A percentile compares a stretch with the other conserved stretches of the same genome.
These are phyloP conservation scores for Corrigiola litoralis DNA, from an alignment of 179 eudicot species.

Conservation along the genomic window DNA sequence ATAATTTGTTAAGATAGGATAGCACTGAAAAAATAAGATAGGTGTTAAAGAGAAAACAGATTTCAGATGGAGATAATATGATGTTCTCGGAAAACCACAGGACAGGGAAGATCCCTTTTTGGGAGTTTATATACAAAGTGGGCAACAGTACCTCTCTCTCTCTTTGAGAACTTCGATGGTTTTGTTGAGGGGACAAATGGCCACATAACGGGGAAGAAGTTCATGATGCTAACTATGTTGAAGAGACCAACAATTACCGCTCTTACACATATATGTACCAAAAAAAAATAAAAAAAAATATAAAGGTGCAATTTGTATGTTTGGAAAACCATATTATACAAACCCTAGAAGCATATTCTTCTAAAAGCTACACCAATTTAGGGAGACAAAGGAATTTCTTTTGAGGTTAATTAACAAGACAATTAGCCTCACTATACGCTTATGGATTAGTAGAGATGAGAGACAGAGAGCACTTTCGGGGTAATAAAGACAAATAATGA, in stretches of 20 bases:
- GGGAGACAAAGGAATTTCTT: constrained; percentile 29
- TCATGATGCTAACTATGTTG: constrained; percentile 12
- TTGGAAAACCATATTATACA: neutral
- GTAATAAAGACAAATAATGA: neutral
- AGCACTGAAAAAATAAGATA: too few relatives aligned
- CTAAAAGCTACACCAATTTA: constrained; percentile 14
- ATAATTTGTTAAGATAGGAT: too few relatives aligned
- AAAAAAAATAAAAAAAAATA: too few relatives aligned
- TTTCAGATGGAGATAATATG: neutral
- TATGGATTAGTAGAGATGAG: constrained; percentile 20
- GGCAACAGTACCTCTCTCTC: constrained; percentile 19
- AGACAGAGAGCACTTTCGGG: constrained; percentile 25
- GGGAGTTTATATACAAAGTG: constrained; percentile 36
- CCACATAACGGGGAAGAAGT: constrained; percentile 19
- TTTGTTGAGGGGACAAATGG: constrained; percentile 27
- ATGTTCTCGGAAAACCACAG: constrained; percentile 25
- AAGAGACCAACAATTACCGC: constrained; percentile 5
- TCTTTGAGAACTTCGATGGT: constrained; percentile 30
- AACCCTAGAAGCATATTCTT: constrained; percentile 28
- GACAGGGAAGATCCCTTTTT: constrained; percentile 37
- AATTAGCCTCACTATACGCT: constrained; percentile 32
- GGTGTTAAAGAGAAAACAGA: neutral
- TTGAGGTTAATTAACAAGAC: constrained; percentile 22
- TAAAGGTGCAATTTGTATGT: neutral
- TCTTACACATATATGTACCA: neutral